phyloP scores from a whole-genome alignment of 805 yeast species.

The Spathaspora sp. region DNA sequence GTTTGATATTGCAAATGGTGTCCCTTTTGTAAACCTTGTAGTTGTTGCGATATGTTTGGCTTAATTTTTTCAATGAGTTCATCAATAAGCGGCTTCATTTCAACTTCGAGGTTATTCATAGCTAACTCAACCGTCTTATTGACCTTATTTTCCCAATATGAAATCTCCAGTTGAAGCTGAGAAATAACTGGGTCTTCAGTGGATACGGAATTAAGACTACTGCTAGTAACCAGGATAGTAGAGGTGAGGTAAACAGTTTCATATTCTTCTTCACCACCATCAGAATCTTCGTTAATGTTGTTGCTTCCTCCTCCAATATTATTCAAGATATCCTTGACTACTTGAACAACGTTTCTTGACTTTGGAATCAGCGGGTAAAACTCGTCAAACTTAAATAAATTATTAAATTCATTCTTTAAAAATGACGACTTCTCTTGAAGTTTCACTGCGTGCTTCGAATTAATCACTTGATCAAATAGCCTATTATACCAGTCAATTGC shows the following conservation, averaged over 20 bases:
- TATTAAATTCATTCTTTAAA: conserved; percentile 22
- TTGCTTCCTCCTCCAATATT: conserved; percentile 6
- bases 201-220: conserved; percentile 1
- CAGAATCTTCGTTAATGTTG: conserved; percentile 1
- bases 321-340: conserved; percentile 20
- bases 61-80: conserved; percentile 20
- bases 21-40: conserved; percentile 24
- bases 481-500: conserved; percentile 2
- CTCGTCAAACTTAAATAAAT: conserved; percentile 17
- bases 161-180: conserved; percentile 16
- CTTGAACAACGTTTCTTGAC: conserved; percentile 11
- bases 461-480: conserved; percentile 3
- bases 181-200: conserved; percentile 6
- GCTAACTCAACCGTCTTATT: conserved; percentile 33
- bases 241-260: conserved; percentile 19
- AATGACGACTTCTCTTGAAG: conserved; percentile 21
- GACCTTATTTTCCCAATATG: conserved; percentile 30
- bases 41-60: conserved; percentile 19
- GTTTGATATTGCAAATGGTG: conserved; percentile 28
- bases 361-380: conserved; percentile 12
- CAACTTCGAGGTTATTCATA: conserved; percentile 23
- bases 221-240: conserved; percentile 18
- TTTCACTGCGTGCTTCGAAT: conserved; percentile 8
- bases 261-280: conserved; percentile 12
- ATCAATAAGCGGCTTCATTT: conserved; percentile 26